Base-by-base conservation (phyloP, 1,284 basidiomycete species). In the Microstroma glucosiphilum region DNA sequence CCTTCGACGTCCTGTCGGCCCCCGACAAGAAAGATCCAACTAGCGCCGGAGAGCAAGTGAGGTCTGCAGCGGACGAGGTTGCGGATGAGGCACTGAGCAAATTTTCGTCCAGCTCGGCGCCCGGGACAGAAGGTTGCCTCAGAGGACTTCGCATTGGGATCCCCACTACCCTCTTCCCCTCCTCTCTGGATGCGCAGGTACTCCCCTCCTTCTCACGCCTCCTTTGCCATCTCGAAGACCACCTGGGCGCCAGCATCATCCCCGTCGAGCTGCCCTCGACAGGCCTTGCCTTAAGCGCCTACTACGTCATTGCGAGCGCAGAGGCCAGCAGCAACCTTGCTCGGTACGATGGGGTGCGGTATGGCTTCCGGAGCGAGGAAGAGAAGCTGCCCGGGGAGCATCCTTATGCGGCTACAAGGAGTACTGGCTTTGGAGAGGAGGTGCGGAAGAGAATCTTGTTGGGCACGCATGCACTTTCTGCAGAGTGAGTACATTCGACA, bases 261-360 rank as follows among this genome's bases (percentile, higher is more conserved):
- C 84, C 90, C 0, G 86, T 97, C 0, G 88, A 88, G 8, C 82
- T 97, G 19, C 90, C 91, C 0, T 84, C 85, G 1, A 90, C 90
- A 0, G 82, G 81, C 0, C 89, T 88, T 70, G 89, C 91, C 0
- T 82, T 97, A 1, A 90, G 91, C 59, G 90, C 92, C 4, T 98
- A 98, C 82, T 98, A 98, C 75, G 89, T 96, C 12, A 84, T 97
- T 21, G 90, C 94, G 0, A 90, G 87, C 64, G 92, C 96, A 0
- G 96, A 98, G 77, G 94, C 93, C 0, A 90, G 90, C 68, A 93
- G 90, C 68, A 96, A 96, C 75, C 82, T 98, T 46, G 91, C 90
- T 0, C 83, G 92, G 41, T 98, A 89, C 78, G 91, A 94, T 59
- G 94, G 94, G 0, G 84, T 94, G 0, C 81, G 82, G 67, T 85